These are phyloP conservation scores for Backusella psychrophila DNA, from an alignment of 192 early-diverging fungal genomes.

Conservation along the genomic window DNA sequence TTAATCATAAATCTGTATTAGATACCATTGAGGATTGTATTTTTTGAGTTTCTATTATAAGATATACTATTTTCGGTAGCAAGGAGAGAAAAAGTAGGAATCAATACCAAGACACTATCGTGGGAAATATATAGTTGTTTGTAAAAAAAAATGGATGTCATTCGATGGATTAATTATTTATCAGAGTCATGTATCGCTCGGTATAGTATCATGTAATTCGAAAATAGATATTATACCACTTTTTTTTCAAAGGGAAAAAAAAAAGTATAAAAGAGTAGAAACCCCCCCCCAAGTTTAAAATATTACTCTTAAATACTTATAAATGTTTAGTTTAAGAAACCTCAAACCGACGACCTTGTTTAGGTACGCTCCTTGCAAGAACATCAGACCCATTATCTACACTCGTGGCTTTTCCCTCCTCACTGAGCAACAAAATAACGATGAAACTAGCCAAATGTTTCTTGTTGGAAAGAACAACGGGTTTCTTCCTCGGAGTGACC, in stretches of 20 bases:
- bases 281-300: not conserved
- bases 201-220: not conserved
- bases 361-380: not conserved
- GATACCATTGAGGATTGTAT: not conserved
- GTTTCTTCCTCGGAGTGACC: conserved; percentile 64
- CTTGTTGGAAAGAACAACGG: conserved; percentile 58
- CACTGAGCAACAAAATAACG: conserved; percentile 39
- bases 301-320: not conserved
- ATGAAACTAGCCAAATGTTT: conserved; percentile 47
- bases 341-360: not conserved
- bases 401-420: conserved; percentile 41
- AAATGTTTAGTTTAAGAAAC: conserved; percentile 6
- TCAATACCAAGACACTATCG: not conserved
- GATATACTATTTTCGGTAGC: not conserved
- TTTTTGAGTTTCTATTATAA: not conserved
- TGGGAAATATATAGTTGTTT: not conserved
- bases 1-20: not conserved
- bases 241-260: not conserved
- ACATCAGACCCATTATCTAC: not conserved
- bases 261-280: not conserved
- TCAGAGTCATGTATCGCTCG: not conserved
- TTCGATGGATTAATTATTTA: not conserved
- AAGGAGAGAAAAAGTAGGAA: not conserved
- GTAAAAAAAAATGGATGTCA: not conserved
- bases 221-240: not conserved